A percentile compares a stretch with the other conserved stretches of the same genome.
These are phyloP conservation scores for Roridomyces roridus DNA, from an alignment of 768 basidiomycete genomes.

Conservation along the genomic window DNA sequence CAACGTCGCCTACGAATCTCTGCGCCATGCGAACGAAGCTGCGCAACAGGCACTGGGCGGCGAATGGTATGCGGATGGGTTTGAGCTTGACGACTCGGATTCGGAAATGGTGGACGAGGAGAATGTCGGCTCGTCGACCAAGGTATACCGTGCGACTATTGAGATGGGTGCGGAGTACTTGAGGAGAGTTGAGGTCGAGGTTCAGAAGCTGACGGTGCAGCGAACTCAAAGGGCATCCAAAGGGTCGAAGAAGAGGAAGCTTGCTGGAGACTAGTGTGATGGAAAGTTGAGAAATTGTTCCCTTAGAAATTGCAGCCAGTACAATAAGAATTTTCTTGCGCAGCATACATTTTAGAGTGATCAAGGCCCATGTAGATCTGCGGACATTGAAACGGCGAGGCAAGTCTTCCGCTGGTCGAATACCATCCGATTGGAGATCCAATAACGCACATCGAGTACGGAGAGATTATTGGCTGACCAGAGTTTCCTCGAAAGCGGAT, in stretches of 20 bases:
- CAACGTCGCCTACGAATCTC: background rate
- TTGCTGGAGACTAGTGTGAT: too few relatives aligned
- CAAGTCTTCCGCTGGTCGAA: too few relatives aligned
- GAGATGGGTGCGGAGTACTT: background rate
- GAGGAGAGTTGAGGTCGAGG: background rate
- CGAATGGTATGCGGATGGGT: background rate
- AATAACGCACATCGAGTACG: too few relatives aligned
- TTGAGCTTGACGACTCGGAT: background rate
- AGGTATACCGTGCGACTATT: background rate
- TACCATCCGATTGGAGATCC: too few relatives aligned
- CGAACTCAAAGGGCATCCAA: background rate
- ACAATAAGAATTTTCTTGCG: too few relatives aligned
- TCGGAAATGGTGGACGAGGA: background rate
- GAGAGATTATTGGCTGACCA: too few relatives aligned
- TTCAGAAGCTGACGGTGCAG: background rate
- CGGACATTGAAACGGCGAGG: too few relatives aligned
- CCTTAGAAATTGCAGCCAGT: too few relatives aligned
- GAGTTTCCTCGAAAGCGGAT: too few relatives aligned
- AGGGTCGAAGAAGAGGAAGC: background rate
- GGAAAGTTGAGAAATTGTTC: too few relatives aligned
- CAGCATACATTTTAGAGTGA: too few relatives aligned
- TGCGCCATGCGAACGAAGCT: background rate
- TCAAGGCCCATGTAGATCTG: too few relatives aligned
- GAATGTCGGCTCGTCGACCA: background rate
- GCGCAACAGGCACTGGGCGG: background rate